These are phyloP conservation scores for Fraxinus platypoda DNA, from an alignment of 305 asterid species.

Conservation along the genomic window DNA sequence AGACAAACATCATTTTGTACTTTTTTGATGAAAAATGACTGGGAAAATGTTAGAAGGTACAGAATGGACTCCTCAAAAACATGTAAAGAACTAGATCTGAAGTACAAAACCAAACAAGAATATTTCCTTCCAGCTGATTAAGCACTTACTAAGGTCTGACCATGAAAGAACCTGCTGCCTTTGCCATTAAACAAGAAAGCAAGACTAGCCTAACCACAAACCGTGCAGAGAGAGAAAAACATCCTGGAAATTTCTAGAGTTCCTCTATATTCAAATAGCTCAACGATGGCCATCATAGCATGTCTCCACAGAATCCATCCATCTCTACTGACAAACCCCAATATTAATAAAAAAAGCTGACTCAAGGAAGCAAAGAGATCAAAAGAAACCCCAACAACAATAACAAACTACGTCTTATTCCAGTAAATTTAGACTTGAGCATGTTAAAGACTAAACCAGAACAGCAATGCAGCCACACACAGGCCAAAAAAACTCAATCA, in stretches of 20 bases:
- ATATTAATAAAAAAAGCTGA: neutral
- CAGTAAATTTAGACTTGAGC: neutral
- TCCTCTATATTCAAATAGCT: neutral
- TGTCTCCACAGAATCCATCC: neutral
- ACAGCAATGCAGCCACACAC: neutral
- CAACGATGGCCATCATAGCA: neutral
- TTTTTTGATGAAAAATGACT: neutral
- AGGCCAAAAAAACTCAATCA: neutral
- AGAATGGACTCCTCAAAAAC: neutral
- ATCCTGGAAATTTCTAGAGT: neutral
- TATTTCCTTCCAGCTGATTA: neutral
- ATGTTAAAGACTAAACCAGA: neutral
- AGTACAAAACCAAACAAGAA: neutral
- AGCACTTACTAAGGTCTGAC: neutral
- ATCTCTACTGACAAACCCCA: neutral
- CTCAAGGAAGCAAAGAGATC: neutral
- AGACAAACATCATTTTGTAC: neutral
- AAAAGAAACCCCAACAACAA: neutral
- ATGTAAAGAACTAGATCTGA: neutral
- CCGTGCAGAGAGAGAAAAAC: neutral
- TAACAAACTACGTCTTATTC: neutral
- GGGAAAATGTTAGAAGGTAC: neutral
- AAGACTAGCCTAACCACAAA: neutral
- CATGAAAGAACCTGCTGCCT: neutral
- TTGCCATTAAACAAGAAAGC: neutral